These are phyloP conservation scores for Phytophthora cactorum DNA, from an alignment of 352 stramenopile genomes.

Conservation along the genomic window DNA sequence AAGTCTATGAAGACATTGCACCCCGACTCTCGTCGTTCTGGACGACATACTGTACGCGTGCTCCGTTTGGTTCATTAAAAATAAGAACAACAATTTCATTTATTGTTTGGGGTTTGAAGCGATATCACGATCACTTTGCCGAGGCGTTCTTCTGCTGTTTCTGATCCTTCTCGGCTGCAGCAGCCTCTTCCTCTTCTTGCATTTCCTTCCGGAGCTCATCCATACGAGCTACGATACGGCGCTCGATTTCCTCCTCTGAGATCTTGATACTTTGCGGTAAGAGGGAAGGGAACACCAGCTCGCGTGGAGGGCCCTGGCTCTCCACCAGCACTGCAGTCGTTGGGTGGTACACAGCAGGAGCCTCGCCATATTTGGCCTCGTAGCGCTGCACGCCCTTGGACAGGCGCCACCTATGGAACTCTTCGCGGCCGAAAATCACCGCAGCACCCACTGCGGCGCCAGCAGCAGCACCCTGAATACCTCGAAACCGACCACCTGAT, in stretches of 20 bases:
- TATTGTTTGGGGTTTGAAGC: slow-evolving; percentile 1
- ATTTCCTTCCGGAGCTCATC: slow-evolving; percentile 62
- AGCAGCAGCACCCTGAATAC: slow-evolving; percentile 68
- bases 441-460: slow-evolving; percentile 66
- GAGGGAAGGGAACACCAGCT: slow-evolving; percentile 74
- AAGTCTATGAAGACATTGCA: no score
- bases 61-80: not conserved
- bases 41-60: no score
- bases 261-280: slow-evolving; percentile 74
- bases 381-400: slow-evolving; percentile 80
- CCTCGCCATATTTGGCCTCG: slow-evolving; percentile 77
- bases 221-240: slow-evolving; percentile 74
- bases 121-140: not conserved
- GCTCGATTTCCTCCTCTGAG: slow-evolving; percentile 80
- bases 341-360: slow-evolving; percentile 67
- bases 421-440: slow-evolving; percentile 64
- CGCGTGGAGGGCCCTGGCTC: slow-evolving; percentile 57
- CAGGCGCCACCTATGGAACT: slow-evolving; percentile 83
- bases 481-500: slow-evolving; percentile 70
- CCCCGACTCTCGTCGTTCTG: no score
- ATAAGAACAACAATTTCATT: not conserved
- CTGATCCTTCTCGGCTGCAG: slow-evolving; percentile 8
- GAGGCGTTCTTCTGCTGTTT: slow-evolving; percentile 1
- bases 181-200: slow-evolving; percentile 32
- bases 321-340: slow-evolving; percentile 68